Evolutionary conservation across 768 basidiomycete species (phyloP), one percentile per base, ranked within the genome.

Genomic region (Termitomyces sp.): DNA sequence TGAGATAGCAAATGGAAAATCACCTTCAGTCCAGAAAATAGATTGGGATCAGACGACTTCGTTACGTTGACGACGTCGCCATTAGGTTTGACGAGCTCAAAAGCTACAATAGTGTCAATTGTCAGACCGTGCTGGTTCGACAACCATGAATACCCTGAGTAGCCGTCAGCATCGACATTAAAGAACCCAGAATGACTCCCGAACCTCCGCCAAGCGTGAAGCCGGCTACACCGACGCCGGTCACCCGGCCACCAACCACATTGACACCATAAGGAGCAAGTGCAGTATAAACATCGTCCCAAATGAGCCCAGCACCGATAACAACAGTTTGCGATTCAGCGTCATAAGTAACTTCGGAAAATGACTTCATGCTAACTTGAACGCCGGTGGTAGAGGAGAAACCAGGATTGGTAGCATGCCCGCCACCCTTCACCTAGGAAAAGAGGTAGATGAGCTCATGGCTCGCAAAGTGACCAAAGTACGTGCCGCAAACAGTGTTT

Each of bases 371-470:
- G 8, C 79, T 68, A 8, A 87, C 85, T 14, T 82, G 82, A 12
- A 87, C 76, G 33, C 84, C 85, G 1, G 64, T 58, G 0, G 85
- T 86, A 0, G 86, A 86, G 0, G 83, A 83, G 57, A 84, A 85
- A 1, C 78, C 78, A 0, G 73, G 77, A 62, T 84, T 85, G 2
- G 74, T 62, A 0, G 78, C 57, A 64, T 86, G 84, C 0, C 85
- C 84, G 15, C 82, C 84, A n/a, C 83, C 78, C 65, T 84, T 86
- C 53, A 86, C 76, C 84, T 83, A 45, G 30, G 17, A 30, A 19
- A 35, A 10, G 5, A 10, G 19, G 38, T 30, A 30, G 12, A 47
- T 19, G 33, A 48, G 23, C 5, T 48, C 14, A 47, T n/a, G 14
- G 6, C 2, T 23, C n/a, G 19, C 21, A 37, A 40, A 12, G 2